Percentiles rank a stretch among this genome's conserved stretches.
These are phyloP conservation scores for Teratosphaeria nubilosa DNA, from an alignment of 2,329 filamentous ascomycete species.

Conservation along the genomic window DNA sequence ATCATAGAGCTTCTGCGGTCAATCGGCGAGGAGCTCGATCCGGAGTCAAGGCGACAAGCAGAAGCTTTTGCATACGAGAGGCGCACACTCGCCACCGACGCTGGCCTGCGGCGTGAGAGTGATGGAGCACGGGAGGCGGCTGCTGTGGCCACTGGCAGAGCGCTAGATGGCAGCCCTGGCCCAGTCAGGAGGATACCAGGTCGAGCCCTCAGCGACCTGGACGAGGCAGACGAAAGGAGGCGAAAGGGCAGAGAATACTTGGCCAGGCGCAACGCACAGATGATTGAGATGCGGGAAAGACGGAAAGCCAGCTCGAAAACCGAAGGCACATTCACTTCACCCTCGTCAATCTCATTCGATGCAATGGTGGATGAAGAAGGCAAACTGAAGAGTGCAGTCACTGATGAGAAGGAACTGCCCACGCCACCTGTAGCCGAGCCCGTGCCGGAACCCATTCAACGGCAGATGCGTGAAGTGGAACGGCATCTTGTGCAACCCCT, in stretches of 20 bases:
- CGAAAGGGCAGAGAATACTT: slow-evolving; percentile 27
- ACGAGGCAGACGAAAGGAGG: slow-evolving; percentile 25
- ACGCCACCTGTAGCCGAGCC: slow-evolving; percentile 11
- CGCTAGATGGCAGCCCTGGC: slow-evolving; percentile 11
- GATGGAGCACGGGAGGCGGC: slow-evolving; percentile 22
- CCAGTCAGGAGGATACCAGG: slow-evolving; percentile 22
- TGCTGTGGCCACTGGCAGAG: slow-evolving; percentile 25
- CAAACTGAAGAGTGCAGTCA: slow-evolving; percentile 14
- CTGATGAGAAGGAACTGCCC: slow-evolving; percentile 10
- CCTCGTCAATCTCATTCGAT: slow-evolving; percentile 22
- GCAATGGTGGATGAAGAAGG: slow-evolving; percentile 23
- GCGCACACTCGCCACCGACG: slow-evolving; percentile 21
- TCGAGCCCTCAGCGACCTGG: slow-evolving; percentile 18
- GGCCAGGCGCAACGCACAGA: slow-evolving; percentile 24
- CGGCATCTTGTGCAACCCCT: slow-evolving; percentile 14
- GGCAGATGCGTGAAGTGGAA: slow-evolving; percentile 18
- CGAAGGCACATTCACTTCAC: slow-evolving; percentile 8
- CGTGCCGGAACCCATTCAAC: slow-evolving; percentile 8
- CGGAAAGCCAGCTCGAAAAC: slow-evolving; percentile 11
- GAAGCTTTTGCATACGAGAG: slow-evolving; percentile 30
- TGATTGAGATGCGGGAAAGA: slow-evolving; percentile 23
- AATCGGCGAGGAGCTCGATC: slow-evolving; percentile 51
- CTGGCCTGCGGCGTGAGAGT: slow-evolving; percentile 19
- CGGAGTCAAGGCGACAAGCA: slow-evolving; percentile 28
- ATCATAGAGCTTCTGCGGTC: slow-evolving; percentile 49